These are phyloP conservation scores for Phytophthora chlamydospora DNA, from an alignment of 352 stramenopile genomes.

Conservation along the genomic window DNA sequence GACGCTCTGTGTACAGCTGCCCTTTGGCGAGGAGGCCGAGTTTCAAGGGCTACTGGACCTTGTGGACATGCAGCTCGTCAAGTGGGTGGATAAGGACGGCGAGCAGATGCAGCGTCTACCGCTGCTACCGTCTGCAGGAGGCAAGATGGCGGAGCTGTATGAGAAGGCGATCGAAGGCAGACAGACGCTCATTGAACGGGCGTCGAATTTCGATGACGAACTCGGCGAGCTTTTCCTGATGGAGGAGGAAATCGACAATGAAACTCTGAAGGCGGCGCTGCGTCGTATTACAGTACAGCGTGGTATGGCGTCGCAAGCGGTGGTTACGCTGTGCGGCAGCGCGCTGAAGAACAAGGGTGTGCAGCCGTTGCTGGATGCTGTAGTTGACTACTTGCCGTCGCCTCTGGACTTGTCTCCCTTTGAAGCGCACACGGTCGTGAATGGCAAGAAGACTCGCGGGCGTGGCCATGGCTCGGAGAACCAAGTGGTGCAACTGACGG, in stretches of 20 bases:
- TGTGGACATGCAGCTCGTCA: constrained; percentile 71
- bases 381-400: constrained; percentile 97
- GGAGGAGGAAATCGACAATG: constrained; percentile 63
- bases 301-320: constrained; percentile 43
- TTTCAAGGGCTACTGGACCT: constrained; percentile 77
- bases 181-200: constrained; percentile 66
- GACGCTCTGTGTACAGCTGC: constrained; percentile 70
- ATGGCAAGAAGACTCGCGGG: constrained; percentile 42
- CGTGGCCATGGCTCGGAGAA: constrained; percentile 12
- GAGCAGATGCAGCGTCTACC: constrained; percentile 58
- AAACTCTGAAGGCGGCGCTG: constrained; percentile 58
- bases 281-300: constrained; percentile 65
- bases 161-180: constrained; percentile 42
- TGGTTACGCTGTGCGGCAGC: constrained; percentile 69
- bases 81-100: constrained; percentile 67
- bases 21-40: constrained; percentile 61
- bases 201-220: constrained; percentile 75
- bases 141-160: constrained; percentile 65
- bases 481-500: constrained; percentile 38
- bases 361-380: constrained; percentile 97
- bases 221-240: constrained; percentile 78
- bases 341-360: constrained; percentile 91
- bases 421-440: constrained; percentile 51
- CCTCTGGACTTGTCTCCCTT: constrained; percentile 89
- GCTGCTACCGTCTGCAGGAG: constrained; percentile 42